Evolutionary conservation across 768 basidiomycete species (phyloP).

Genomic region (Trametes cingulata): DNA sequence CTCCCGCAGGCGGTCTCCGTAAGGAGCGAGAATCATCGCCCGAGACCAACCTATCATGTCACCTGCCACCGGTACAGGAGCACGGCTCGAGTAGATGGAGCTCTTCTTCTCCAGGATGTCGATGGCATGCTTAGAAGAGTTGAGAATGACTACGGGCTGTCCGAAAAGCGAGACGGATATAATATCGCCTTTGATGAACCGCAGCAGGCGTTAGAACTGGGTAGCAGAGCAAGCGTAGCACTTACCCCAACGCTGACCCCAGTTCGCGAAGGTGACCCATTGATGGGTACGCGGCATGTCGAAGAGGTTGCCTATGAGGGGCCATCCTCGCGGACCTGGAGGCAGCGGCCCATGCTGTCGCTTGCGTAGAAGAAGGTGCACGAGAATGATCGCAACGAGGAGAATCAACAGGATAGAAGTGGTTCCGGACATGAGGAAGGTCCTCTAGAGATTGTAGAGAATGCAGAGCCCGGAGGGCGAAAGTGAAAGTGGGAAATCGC

Average conservation of each 20-base stretch:
- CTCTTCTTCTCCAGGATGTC: constrained; percentile 34
- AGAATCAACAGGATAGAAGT: neutral
- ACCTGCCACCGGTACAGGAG: constrained; percentile 24
- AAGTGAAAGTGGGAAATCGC: too few species aligned
- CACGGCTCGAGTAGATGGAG: constrained; percentile 29
- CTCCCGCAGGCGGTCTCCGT: constrained; percentile 43
- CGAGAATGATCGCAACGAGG: neutral
- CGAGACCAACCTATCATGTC: constrained; percentile 31
- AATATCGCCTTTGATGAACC: constrained; percentile 30
- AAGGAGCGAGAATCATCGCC: constrained; percentile 40
- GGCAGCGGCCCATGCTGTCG: constrained; percentile 25
- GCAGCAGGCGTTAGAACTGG: neutral
- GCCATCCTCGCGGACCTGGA: constrained; percentile 30
- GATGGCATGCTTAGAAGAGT: constrained; percentile 25
- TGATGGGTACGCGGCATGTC: constrained; percentile 30
- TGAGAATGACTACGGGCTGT: constrained; percentile 33
- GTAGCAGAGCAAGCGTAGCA: neutral
- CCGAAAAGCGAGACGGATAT: constrained; percentile 30
- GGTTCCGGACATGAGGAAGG: neutral
- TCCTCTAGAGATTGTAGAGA: neutral
- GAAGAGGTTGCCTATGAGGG: constrained; percentile 30
- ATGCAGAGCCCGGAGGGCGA: neutral
- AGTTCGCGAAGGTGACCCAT: constrained; percentile 29
- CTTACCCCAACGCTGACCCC: constrained; percentile 33
- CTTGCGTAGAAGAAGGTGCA: neutral